Evolutionary conservation across 2,329 filamentous ascomycete genomes (phyloP).

Genomic region (Colletotrichum cordylinicola): DNA sequence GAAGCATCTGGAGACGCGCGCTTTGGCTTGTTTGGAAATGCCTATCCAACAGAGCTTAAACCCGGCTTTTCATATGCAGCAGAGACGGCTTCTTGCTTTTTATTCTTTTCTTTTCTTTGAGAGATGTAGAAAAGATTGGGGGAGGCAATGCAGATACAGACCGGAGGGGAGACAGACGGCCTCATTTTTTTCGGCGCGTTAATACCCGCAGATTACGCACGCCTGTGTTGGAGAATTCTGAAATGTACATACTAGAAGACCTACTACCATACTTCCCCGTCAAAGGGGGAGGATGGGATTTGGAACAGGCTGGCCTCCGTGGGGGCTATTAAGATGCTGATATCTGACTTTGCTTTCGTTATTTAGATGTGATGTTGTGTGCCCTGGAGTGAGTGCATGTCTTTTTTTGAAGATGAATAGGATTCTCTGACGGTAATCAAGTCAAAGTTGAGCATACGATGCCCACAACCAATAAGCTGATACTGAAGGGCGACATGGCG

Average conservation of each 20-base stretch:
- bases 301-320: not conserved
- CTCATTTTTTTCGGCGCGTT: not conserved
- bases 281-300: not conserved
- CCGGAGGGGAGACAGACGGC: not conserved
- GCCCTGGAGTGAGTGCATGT: not conserved
- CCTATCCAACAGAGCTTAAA: not conserved
- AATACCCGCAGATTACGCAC: not conserved
- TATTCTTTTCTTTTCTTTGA: not conserved
- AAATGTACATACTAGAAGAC: constrained; percentile 8
- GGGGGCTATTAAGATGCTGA: constrained; percentile 3
- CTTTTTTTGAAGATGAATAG: not conserved
- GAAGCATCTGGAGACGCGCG: not conserved
- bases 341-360: not conserved
- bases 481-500: not conserved
- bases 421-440: not conserved
- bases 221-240: not conserved
- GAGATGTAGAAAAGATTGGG: not conserved
- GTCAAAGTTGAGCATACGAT: no score
- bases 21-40: not conserved
- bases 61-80: not conserved
- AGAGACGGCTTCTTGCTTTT: not conserved
- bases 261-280: not conserved
- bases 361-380: not conserved
- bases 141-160: not conserved
- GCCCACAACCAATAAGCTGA: not conserved